These are phyloP conservation scores for Geoglossum cookeanum DNA, from an alignment of 2,329 filamentous ascomycete genomes.

Conservation along the genomic window DNA sequence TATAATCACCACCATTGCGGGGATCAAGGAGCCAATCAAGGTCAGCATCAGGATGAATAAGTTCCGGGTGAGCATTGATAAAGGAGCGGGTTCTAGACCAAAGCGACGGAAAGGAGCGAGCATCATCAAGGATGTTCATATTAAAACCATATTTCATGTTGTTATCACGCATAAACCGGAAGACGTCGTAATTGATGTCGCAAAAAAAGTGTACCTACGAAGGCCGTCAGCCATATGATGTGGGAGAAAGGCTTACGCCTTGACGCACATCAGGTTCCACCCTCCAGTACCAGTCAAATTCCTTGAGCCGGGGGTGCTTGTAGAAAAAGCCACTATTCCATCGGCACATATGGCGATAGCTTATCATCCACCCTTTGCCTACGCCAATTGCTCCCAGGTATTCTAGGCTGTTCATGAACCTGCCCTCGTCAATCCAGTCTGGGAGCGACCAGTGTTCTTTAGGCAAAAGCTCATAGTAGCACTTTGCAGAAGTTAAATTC, in stretches of 20 bases:
- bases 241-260: neutral
- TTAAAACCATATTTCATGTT: slow-evolving; percentile 30
- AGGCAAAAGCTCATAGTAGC: slow-evolving; percentile 17
- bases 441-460: slow-evolving; percentile 17
- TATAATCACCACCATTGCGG: slow-evolving; percentile 23
- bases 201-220: slow-evolving; percentile 34
- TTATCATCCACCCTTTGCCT: slow-evolving; percentile 18
- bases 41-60: slow-evolving; percentile 29
- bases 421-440: slow-evolving; percentile 14
- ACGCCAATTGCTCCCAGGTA: slow-evolving; percentile 18
- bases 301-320: slow-evolving; percentile 20
- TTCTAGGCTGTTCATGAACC: slow-evolving; percentile 17
- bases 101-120: slow-evolving; percentile 24
- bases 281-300: slow-evolving; percentile 41
- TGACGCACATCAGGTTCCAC: slow-evolving; percentile 39
- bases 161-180: slow-evolving; percentile 18
- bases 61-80: slow-evolving; percentile 24
- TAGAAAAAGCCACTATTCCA: slow-evolving; percentile 24
- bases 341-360: slow-evolving; percentile 23
- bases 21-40: slow-evolving; percentile 29
- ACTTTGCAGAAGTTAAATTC: slow-evolving; percentile 15
- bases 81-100: slow-evolving; percentile 29
- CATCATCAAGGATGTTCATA: slow-evolving; percentile 28
- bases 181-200: slow-evolving; percentile 24
- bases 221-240: slow-evolving; percentile 8